Evolutionary conservation across 202 grass and related monocot genomes (phyloP).

Genomic region (Bolboschoenoplectus hybrid): DNA sequence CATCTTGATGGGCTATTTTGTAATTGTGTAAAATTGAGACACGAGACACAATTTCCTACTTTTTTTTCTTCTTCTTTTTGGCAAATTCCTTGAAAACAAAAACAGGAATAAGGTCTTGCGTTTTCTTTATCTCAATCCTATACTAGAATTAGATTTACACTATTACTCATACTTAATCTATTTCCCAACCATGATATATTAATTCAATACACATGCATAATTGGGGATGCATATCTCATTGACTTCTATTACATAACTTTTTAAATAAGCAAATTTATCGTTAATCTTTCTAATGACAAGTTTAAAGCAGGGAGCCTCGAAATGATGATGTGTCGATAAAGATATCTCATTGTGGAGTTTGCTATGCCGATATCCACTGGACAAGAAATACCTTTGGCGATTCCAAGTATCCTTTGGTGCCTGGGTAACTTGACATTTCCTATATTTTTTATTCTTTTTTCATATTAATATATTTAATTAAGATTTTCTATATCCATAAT

Average conservation of each 20-base stretch:
- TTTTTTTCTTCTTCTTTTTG: too few relatives aligned
- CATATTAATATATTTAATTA: background rate
- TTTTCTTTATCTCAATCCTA: too few relatives aligned
- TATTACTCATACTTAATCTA: too few relatives aligned
- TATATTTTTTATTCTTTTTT: background rate
- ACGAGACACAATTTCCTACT: too few relatives aligned
- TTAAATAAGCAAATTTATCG: background rate
- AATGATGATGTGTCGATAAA: slow-evolving; percentile 41
- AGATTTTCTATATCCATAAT: background rate
- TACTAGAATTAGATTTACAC: too few relatives aligned
- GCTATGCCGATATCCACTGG: slow-evolving; percentile 44
- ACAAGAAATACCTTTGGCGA: slow-evolving; percentile 37
- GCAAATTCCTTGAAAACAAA: too few relatives aligned
- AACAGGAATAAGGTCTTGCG: too few relatives aligned
- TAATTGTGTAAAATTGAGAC: too few relatives aligned
- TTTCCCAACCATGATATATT: too few relatives aligned
- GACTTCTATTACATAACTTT: background rate
- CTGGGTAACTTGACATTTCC: slow-evolving; percentile 41
- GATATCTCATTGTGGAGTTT: slow-evolving; percentile 50
- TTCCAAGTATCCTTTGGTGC: slow-evolving; percentile 45
- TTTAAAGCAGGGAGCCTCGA: slow-evolving; percentile 35
- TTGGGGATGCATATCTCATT: background rate
- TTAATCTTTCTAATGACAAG: slow-evolving; percentile 2
- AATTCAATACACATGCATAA: background rate
- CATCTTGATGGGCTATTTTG: too few relatives aligned